These are phyloP conservation scores for Macrotyloma uniflorum DNA, from an alignment of 306 rosid species.

Conservation along the genomic window DNA sequence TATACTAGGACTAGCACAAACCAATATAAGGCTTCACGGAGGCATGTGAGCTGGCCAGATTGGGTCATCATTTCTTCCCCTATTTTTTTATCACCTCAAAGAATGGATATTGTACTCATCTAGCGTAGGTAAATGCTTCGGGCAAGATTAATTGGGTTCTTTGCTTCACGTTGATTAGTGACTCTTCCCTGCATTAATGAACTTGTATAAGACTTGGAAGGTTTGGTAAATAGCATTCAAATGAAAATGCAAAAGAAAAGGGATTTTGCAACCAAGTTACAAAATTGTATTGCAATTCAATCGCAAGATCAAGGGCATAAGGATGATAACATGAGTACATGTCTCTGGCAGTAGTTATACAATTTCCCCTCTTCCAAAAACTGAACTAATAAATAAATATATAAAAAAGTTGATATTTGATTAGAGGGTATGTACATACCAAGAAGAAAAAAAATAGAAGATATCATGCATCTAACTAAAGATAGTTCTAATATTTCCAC, in stretches of 20 bases:
- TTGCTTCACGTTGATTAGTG: not conserved
- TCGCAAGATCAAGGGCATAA: not conserved
- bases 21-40: not conserved
- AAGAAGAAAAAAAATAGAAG: not conserved
- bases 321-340: not conserved
- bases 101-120: slow-evolving; percentile 5
- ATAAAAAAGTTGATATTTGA: not conserved
- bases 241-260: not conserved
- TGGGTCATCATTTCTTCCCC: not conserved
- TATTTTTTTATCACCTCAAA: not conserved
- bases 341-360: not conserved
- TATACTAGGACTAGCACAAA: not conserved
- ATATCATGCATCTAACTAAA: not conserved
- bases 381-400: not conserved
- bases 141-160: slow-evolving; percentile 24
- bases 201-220: slow-evolving; percentile 27
- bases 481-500: not conserved
- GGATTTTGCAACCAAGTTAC: no score
- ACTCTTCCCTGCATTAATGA: slow-evolving; percentile 50
- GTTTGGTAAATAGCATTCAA: not conserved
- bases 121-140: slow-evolving; percentile 49
- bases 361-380: not conserved
- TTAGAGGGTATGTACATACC: slow-evolving; percentile 2
- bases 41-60: not conserved
- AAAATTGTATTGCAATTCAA: not conserved